Evolutionary conservation across 495 filamentous ascomycete species (phyloP).

Genomic region (Hyaloscypha finlandica): DNA sequence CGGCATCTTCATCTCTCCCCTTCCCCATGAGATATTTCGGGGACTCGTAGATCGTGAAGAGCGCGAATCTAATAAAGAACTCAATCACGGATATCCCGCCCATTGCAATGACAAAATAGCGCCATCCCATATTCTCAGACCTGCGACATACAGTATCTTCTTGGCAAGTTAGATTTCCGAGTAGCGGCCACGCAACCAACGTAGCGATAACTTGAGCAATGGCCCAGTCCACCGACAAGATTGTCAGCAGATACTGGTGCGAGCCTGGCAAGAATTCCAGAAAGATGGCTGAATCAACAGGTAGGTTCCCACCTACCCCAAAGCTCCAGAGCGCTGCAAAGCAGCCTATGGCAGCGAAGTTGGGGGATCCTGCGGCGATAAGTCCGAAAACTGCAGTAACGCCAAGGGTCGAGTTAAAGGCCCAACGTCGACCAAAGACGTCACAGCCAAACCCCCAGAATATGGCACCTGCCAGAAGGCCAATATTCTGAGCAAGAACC

Average conservation of each 20-base stretch:
- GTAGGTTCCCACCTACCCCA: constrained; percentile 79
- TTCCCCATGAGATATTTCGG: constrained; percentile 78
- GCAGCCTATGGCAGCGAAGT: constrained; percentile 66
- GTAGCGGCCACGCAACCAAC: constrained; percentile 72
- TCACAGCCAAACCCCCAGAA: constrained; percentile 86
- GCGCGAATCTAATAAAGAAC: constrained; percentile 71
- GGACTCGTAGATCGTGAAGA: constrained; percentile 79
- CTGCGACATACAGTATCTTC: constrained; percentile 42
- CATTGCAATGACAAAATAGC: constrained; percentile 71
- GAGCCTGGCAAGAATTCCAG: constrained; percentile 67
- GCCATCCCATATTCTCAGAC: constrained; percentile 76
- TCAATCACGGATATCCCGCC: constrained; percentile 73
- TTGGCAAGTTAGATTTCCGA: constrained; percentile 69
- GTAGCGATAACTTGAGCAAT: constrained; percentile 69
- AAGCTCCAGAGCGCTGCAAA: constrained; percentile 76
- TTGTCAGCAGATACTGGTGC: constrained; percentile 74
- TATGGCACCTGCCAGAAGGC: constrained; percentile 69
- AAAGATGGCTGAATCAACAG: constrained; percentile 80
- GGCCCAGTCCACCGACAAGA: constrained; percentile 77
- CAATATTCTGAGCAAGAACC: constrained; percentile 73
- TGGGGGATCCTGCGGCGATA: constrained; percentile 65
- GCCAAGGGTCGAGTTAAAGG: constrained; percentile 76
- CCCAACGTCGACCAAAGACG: constrained; percentile 63
- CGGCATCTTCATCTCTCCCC: constrained; percentile 71
- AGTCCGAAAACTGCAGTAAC: constrained; percentile 73